Percentiles rank a stretch among this genome's conserved stretches.
Conservation (phyloP, 805 yeast genomes). For the Candida multigemmis region DNA sequence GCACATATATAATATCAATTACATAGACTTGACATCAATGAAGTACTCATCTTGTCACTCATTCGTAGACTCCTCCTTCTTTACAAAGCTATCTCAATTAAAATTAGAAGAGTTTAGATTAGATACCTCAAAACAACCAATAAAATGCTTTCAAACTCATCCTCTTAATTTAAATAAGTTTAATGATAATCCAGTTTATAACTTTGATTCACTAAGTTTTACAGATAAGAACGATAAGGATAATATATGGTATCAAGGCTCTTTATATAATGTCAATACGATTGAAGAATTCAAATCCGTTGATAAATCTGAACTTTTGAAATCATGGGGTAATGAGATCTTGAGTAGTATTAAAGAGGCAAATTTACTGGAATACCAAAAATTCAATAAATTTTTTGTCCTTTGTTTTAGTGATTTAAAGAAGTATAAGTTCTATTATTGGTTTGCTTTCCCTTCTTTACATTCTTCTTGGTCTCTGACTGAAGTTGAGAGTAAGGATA, state of each 20-base stretch:
- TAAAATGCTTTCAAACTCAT: constrained; percentile 36
- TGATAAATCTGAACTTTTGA: constrained; percentile 55
- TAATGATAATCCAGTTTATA: constrained; percentile 24
- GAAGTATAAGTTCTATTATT: constrained; percentile 78
- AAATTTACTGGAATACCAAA: constrained; percentile 13
- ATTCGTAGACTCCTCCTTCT: constrained; percentile 81
- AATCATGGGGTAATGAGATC: constrained; percentile 22
- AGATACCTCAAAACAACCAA: constrained; percentile 34
- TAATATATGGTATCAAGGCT: constrained; percentile 20
- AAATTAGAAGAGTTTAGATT: constrained; percentile 71
- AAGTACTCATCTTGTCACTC: constrained; percentile 51
- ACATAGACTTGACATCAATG: constrained; percentile 3
- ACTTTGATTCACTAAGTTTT: constrained; percentile 25
- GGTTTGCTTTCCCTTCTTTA: constrained; percentile 77
- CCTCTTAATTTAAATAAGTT: constrained; percentile 24
- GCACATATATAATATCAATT: no score
- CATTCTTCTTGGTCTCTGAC: background rate
- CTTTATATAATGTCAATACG: constrained; percentile 59
- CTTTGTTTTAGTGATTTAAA: constrained; percentile 83
- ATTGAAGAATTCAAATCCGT: constrained; percentile 71
- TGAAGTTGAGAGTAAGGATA: background rate
- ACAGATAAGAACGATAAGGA: constrained; percentile 5
- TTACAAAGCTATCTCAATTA: constrained; percentile 59
- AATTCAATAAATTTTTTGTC: constrained; percentile 22
- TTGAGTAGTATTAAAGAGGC: constrained; percentile 22